Percentiles rank a stretch among this genome's conserved stretches.
Conservation (phyloP, 2,329 filamentous ascomycete species). For the Botryotinia narcissicola region DNA sequence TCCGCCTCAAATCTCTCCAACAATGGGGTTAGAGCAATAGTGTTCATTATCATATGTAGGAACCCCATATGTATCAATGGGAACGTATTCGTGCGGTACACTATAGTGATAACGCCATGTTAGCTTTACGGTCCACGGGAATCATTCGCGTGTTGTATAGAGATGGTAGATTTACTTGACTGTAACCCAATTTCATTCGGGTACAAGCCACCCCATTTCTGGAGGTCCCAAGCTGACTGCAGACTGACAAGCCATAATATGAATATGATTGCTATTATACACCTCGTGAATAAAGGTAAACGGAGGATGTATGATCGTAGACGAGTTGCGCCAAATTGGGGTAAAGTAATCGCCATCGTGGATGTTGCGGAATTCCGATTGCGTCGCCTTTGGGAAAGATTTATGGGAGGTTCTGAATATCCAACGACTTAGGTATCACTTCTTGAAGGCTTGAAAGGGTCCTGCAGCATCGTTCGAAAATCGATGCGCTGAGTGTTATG, state of each 20-base stretch:
- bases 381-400: not conserved
- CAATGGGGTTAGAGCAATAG: slow-evolving; percentile 78
- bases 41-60: slow-evolving; percentile 77
- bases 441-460: not conserved
- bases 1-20: slow-evolving; percentile 92
- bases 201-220: slow-evolving; percentile 74
- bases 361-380: slow-evolving; percentile 5
- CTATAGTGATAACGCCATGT: slow-evolving; percentile 45
- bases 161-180: slow-evolving; percentile 58
- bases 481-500: slow-evolving; percentile 10
- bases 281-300: slow-evolving; percentile 83
- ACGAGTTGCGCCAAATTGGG: slow-evolving; percentile 66
- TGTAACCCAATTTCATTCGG: slow-evolving; percentile 71
- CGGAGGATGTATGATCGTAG: slow-evolving; percentile 79
- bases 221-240: slow-evolving; percentile 68
- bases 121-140: not conserved
- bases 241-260: slow-evolving; percentile 67
- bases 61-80: slow-evolving; percentile 81
- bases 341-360: slow-evolving; percentile 25
- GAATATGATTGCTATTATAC: slow-evolving; percentile 64
- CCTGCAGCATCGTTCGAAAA: slow-evolving; percentile 10
- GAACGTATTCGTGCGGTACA: slow-evolving; percentile 91
- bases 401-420: not conserved
- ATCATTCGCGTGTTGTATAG: not conserved
- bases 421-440: slow-evolving; percentile 5